Evolutionary conservation across 2,329 filamentous ascomycete genomes (phyloP).

Genomic region (Calonectria naviculata): DNA sequence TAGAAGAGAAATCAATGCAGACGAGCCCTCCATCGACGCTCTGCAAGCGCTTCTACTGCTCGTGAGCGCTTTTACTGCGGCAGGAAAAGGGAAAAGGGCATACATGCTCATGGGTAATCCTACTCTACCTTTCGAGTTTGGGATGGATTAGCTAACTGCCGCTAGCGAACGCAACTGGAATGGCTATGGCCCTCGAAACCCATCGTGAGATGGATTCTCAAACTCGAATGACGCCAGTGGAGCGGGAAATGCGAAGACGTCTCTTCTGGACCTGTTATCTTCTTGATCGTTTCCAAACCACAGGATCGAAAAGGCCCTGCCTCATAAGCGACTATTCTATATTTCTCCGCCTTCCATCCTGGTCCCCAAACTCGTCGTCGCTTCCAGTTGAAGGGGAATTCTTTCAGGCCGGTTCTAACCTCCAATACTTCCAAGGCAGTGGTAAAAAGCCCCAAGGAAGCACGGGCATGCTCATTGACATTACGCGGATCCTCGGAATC

Average conservation of each 20-base stretch:
- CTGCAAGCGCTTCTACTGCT: conserved; percentile 82
- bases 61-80: conserved; percentile 79
- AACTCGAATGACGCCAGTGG: conserved; percentile 70
- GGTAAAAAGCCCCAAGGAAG: conserved; percentile 80
- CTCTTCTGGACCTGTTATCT: conserved; percentile 92
- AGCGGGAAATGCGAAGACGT: conserved; percentile 81
- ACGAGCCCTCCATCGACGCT: conserved; percentile 83
- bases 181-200: conserved; percentile 84
- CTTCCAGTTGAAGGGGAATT: conserved; percentile 80
- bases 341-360: conserved; percentile 79
- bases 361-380: conserved; percentile 71
- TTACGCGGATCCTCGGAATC: conserved; percentile 82
- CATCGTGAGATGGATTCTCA: conserved; percentile 79
- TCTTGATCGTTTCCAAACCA: conserved; percentile 85
- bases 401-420: conserved; percentile 82
- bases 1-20: conserved; percentile 77
- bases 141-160: conserved; percentile 45
- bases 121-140: too few species aligned
- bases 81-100: conserved; percentile 84
- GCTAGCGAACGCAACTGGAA: conserved; percentile 79
- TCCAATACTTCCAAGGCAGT: conserved; percentile 76
- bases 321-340: conserved; percentile 83
- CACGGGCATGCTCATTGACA: conserved; percentile 85
- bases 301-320: conserved; percentile 85
- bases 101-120: conserved; percentile 84